Percentiles rank a stretch among this genome's conserved stretches.
Conservation (phyloP, 805 yeast species). For the Pichia pseudocactophila region DNA sequence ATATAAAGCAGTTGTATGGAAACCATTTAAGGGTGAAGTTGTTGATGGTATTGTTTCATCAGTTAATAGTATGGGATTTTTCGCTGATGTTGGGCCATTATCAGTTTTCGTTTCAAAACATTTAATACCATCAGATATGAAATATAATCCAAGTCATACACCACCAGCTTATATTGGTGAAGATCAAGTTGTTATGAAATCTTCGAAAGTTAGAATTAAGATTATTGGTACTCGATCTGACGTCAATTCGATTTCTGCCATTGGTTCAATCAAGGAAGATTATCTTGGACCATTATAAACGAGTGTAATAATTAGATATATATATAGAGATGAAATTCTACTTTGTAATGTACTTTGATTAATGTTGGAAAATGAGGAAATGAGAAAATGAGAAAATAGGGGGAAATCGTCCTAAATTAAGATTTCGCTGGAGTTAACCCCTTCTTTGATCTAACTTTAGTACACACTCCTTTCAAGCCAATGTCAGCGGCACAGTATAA, state of each 20-base stretch:
- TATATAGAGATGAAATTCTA: neutral
- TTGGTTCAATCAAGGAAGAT: constrained; percentile 97
- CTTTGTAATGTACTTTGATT: too few species aligned
- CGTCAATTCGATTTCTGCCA: constrained; percentile 94
- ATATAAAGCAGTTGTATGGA: constrained; percentile 95
- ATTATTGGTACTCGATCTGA: constrained; percentile 97
- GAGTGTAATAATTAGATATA: neutral
- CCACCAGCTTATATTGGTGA: constrained; percentile 98
- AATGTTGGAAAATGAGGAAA: too few species aligned
- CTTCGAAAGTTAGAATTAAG: constrained; percentile 86
- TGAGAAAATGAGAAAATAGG: too few species aligned
- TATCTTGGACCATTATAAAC: constrained; percentile 73
- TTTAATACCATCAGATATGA: constrained; percentile 88
- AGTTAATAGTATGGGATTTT: constrained; percentile 91
- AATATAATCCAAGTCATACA: constrained; percentile 87
- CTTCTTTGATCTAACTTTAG: too few species aligned
- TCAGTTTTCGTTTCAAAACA: constrained; percentile 92
- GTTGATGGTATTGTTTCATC: constrained; percentile 94
- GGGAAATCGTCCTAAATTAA: too few species aligned
- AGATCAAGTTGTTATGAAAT: constrained; percentile 91
- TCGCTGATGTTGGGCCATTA: constrained; percentile 96
- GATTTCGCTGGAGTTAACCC: neutral
- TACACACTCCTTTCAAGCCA: too few species aligned
- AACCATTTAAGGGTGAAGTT: constrained; percentile 97
- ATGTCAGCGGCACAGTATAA: constrained; percentile 48